Evolutionary conservation across 164 flowering plant species (phyloP).

Genomic region (Vitis cinerea): DNA sequence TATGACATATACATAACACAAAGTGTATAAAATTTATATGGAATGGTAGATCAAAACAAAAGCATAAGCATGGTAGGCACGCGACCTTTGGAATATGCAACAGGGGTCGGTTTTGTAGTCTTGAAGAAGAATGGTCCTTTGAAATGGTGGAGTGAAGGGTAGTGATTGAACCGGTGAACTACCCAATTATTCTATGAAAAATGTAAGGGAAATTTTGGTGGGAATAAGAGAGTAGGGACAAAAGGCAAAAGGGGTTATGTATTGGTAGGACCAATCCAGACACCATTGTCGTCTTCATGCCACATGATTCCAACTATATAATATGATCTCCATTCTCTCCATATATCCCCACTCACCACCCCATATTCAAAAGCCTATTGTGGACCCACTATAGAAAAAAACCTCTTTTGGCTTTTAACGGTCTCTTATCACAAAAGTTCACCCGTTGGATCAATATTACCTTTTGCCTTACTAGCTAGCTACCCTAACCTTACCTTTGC

Average conservation of each 20-base stretch:
- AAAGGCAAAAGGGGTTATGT: not conserved
- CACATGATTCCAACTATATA: constrained; percentile 14
- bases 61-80: too few species aligned
- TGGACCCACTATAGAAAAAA: constrained; percentile 8
- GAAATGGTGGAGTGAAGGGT: too few species aligned
- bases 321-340: constrained; percentile 7
- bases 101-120: too few species aligned
- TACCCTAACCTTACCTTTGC: constrained; percentile 1
- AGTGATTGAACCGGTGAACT: too few species aligned
- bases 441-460: constrained; percentile 5
- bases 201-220: not conserved
- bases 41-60: too few species aligned
- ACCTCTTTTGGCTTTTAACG: not conserved
- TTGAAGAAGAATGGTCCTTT: too few species aligned
- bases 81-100: too few species aligned
- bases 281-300: constrained; percentile 2
- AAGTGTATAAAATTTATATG: too few species aligned
- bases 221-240: constrained; percentile 13
- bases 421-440: not conserved
- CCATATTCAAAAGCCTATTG: not conserved
- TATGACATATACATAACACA: too few species aligned
- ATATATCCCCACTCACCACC: constrained; percentile 25
- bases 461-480: constrained; percentile 5
- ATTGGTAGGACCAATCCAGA: constrained; percentile 7
- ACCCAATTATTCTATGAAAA: too few species aligned